Evolutionary conservation across 1,284 basidiomycete species (phyloP), one percentile per base, ranked within the genome.

Genomic region (Papiliotrema laurentii): DNA sequence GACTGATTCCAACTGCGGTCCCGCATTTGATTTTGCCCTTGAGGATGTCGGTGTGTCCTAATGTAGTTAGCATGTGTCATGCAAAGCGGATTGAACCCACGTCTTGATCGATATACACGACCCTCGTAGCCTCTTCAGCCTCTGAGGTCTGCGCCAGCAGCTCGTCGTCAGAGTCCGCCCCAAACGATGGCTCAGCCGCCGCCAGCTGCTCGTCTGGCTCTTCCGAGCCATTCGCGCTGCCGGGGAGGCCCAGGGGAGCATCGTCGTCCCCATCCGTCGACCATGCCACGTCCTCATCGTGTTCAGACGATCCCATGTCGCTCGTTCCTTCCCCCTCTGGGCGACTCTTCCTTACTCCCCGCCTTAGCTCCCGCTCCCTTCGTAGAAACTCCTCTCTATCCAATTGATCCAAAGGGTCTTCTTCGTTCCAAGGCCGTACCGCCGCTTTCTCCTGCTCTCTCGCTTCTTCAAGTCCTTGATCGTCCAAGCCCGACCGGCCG

Each of bases 401-500:
- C 35, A 50, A 43, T 2, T 60, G 34, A 47, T 67, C 67, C 47
- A 62, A 55, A 18, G 27, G 35, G 1, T 61, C 60, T 54, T 55
- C 54, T 31, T 41, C 14, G 39, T 41, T 24, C 22, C 35, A 14
- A 27, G 26, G 19, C 2, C 34, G 38, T 24, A 19, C 26, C 43
- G 34, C 28, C 42, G 6, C 37, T 37, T 16, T 47, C 34, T 14
- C 45, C 38, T 38, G 44, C 31, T 35, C 26, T 36, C 7, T n/a
- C 10, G 18, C 34, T 18, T 36, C 34, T 36, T 36, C 14, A 18
- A 9, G 16, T 2, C 44, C 28, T 51, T 70, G 63, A 16, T 43
- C 45, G 36, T 65, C 64, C 33, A 67, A 45, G 2, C 61, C 66
- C 1, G 60, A 60, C 22, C 52, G 24, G 2, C 63, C 60, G n/a